Evolutionary conservation across 2,329 filamentous ascomycete genomes (phyloP).

Genomic region (Pseudogymnoascus sp.): DNA sequence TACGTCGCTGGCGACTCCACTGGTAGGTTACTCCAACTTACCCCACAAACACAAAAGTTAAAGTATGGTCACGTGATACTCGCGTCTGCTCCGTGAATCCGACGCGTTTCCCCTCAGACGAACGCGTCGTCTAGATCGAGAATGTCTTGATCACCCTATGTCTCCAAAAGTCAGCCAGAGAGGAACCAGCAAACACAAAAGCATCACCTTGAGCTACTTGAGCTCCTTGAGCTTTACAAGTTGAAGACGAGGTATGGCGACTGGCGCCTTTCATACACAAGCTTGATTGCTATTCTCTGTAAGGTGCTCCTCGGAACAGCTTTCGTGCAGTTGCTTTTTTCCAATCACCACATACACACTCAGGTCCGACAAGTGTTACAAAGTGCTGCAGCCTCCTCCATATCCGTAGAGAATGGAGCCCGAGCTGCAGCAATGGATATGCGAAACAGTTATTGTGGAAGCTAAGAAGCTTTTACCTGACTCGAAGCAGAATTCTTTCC

Average conservation of each 20-base stretch:
- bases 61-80: neutral
- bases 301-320: neutral
- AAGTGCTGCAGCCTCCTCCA: neutral
- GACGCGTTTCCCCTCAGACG: neutral
- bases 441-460: neutral
- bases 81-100: neutral
- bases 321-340: neutral
- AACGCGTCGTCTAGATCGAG: neutral
- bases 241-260: neutral
- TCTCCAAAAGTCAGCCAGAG: neutral
- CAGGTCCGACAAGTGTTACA: neutral
- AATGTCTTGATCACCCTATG: neutral
- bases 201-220: neutral
- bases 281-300: neutral
- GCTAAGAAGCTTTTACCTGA: neutral
- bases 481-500: neutral
- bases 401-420: neutral
- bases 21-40: neutral
- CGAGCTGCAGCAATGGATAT: neutral
- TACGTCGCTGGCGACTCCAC: neutral
- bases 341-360: neutral
- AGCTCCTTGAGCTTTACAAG: neutral
- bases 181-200: neutral
- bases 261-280: neutral
- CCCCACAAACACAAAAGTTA: neutral